A percentile compares a stretch with the other conserved stretches of the same genome.
Evolutionary conservation across 805 yeast genomes (phyloP).

Genomic region (Nematodospora valgi): DNA sequence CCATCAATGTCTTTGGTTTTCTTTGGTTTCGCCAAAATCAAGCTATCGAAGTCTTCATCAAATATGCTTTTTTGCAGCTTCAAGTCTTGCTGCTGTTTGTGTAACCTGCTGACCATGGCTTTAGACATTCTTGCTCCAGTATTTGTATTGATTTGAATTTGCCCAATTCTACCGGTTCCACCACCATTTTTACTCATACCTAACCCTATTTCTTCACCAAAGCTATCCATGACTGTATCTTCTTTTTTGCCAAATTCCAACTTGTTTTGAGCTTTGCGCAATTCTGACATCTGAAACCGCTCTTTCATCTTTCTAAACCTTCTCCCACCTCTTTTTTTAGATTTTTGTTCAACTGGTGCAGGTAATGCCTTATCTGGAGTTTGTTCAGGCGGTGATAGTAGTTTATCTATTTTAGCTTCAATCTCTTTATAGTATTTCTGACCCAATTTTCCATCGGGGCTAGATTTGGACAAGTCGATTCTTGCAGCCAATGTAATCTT

Average conservation of each 20-base stretch:
- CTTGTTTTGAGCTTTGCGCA: slow-evolving; percentile 79
- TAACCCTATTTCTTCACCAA: slow-evolving; percentile 79
- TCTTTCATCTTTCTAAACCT: slow-evolving; percentile 77
- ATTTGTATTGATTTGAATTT: slow-evolving; percentile 37
- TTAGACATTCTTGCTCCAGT: slow-evolving; percentile 62
- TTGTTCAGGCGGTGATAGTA: slow-evolving; percentile 74
- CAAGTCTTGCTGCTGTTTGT: slow-evolving; percentile 8
- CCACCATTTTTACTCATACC: slow-evolving; percentile 57
- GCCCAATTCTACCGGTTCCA: slow-evolving; percentile 19
- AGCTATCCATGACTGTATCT: slow-evolving; percentile 55
- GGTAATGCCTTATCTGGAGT: slow-evolving; percentile 62
- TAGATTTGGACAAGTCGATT: slow-evolving; percentile 54
- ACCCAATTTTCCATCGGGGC: slow-evolving; percentile 54
- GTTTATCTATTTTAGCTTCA: slow-evolving; percentile 58
- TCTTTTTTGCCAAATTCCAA: slow-evolving; percentile 80
- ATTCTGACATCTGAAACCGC: slow-evolving; percentile 74
- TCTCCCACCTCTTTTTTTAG: slow-evolving; percentile 85
- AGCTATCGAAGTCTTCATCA: slow-evolving; percentile 14
- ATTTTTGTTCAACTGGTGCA: slow-evolving; percentile 67
- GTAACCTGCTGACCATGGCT: slow-evolving; percentile 51
- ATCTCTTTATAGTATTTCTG: slow-evolving; percentile 58
- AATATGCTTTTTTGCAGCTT: slow-evolving; percentile 4
- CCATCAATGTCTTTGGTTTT: not conserved
- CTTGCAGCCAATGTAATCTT: slow-evolving; percentile 82
- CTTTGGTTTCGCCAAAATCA: slow-evolving; percentile 10